Percentiles rank a stretch among this genome's conserved stretches.
Conservation (phyloP, 345 rosid genomes). For the Aquilaria malaccensis region DNA sequence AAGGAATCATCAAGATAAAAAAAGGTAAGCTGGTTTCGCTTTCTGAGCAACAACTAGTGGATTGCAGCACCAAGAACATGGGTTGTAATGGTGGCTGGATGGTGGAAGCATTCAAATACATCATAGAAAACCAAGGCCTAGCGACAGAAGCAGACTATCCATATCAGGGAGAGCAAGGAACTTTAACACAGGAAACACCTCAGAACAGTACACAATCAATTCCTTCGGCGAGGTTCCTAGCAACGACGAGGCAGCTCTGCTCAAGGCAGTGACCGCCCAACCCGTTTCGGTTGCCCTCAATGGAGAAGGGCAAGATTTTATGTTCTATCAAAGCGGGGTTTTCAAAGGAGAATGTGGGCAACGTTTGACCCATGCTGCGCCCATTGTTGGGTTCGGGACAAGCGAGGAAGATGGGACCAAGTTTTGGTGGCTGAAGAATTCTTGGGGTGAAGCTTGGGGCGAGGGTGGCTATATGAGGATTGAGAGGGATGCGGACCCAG, state of each 20-base stretch:
- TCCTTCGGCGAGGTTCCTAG: conserved; percentile 42
- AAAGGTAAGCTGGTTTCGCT: conserved; percentile 43
- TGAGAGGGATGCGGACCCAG: conserved; percentile 21
- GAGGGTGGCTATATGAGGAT: conserved; percentile 58
- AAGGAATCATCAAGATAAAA: conserved; percentile 49
- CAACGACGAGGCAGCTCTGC: conserved; percentile 39
- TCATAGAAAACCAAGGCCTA: conserved; percentile 33
- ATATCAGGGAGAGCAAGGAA: conserved; percentile 28
- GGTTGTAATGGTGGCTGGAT: conserved; percentile 54
- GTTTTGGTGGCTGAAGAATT: conserved; percentile 57
- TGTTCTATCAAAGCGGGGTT: conserved; percentile 42
- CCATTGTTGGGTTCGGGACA: conserved; percentile 45
- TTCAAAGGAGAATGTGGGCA: conserved; percentile 35
- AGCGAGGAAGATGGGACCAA: conserved; percentile 14
- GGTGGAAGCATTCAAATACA: conserved; percentile 50
- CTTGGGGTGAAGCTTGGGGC: conserved; percentile 64
- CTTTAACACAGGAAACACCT: conserved; percentile 16
- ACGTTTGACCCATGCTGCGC: conserved; percentile 38
- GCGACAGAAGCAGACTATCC: conserved; percentile 44
- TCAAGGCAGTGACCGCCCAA: conserved; percentile 50
- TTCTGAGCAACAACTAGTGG: conserved; percentile 63
- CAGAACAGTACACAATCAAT: conserved; percentile 20
- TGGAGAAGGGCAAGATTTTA: conserved; percentile 32
- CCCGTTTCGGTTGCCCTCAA: conserved; percentile 54
- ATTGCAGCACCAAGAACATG: conserved; percentile 26